Evolutionary conservation across 208 protist species (phyloP).

Genomic region (Wallacemonas sp.): DNA sequence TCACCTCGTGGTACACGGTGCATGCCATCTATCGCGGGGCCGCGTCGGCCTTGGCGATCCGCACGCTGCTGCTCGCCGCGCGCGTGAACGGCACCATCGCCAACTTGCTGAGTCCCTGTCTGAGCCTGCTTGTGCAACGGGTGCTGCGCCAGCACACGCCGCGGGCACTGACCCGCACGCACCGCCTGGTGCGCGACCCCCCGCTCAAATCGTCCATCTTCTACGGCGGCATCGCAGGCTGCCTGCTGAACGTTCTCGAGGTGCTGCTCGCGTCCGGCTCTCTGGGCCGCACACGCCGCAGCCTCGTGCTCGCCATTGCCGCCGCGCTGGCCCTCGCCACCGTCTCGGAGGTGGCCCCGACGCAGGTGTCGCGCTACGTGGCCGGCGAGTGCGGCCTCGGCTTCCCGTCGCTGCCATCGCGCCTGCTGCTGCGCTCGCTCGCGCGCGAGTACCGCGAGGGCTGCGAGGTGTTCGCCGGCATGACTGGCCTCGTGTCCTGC

Average conservation of each 20-base stretch:
- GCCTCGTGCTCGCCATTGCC: neutral
- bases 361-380: neutral
- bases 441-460: slow-evolving; percentile 3
- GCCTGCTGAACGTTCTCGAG: slow-evolving; percentile 1
- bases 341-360: neutral
- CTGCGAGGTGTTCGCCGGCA: slow-evolving; percentile 4
- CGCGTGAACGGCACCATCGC: slow-evolving; percentile 50
- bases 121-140: neutral
- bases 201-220: slow-evolving; percentile 1
- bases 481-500: slow-evolving; percentile 4
- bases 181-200: neutral
- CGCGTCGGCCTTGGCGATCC: slow-evolving; percentile 40
- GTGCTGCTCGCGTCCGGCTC: slow-evolving; percentile 4
- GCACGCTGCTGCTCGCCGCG: slow-evolving; percentile 52
- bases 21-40: slow-evolving; percentile 46
- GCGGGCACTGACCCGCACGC: neutral
- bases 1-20: slow-evolving; percentile 25
- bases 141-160: neutral
- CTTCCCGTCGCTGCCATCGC: neutral
- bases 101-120: slow-evolving; percentile 35
- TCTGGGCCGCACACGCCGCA: neutral
- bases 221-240: slow-evolving; percentile 4
- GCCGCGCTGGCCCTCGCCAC: neutral
- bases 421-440: neutral
- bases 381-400: neutral